Evolutionary conservation across 2,329 filamentous ascomycete genomes (phyloP).

Genomic region (Sarocladium brachiariae): DNA sequence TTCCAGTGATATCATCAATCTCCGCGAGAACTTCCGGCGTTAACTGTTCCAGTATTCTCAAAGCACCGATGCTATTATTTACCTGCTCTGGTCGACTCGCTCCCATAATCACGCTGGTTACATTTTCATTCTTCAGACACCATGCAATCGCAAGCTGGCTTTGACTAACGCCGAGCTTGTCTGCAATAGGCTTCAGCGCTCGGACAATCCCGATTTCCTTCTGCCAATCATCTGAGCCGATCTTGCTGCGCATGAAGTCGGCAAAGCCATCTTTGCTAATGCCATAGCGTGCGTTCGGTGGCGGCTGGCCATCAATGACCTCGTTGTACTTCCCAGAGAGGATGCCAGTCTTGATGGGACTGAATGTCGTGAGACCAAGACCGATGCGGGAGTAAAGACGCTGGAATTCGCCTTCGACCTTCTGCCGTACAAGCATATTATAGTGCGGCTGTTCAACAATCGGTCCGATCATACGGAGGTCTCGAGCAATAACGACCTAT

Average conservation of each 20-base stretch:
- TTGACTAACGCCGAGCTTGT: conserved; percentile 48
- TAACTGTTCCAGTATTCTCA: conserved; percentile 39
- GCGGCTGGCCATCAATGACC: conserved; percentile 40
- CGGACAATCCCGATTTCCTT: conserved; percentile 37
- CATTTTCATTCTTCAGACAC: conserved; percentile 47
- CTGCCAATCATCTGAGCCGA: conserved; percentile 48
- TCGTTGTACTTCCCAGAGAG: conserved; percentile 61
- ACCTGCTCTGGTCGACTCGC: conserved; percentile 46
- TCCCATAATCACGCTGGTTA: conserved; percentile 46
- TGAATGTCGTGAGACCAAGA: conserved; percentile 55
- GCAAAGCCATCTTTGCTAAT: conserved; percentile 52
- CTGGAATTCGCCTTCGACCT: conserved; percentile 57
- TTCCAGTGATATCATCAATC: conserved; percentile 37
- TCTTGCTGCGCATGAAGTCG: conserved; percentile 42
- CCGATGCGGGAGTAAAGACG: conserved; percentile 53
- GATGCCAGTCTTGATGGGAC: conserved; percentile 51
- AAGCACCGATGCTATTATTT: conserved; percentile 40
- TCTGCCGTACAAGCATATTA: conserved; percentile 55
- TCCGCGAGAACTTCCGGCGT: conserved; percentile 43
- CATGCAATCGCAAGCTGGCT: conserved; percentile 45
- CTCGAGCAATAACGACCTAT: conserved; percentile 48
- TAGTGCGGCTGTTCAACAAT: conserved; percentile 63
- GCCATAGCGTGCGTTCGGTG: conserved; percentile 50
- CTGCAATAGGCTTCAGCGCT: conserved; percentile 43
- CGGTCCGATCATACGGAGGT: conserved; percentile 54